phyloP scores from a whole-genome alignment of 352 stramenopile genomes.

The Pythium aquatile region DNA sequence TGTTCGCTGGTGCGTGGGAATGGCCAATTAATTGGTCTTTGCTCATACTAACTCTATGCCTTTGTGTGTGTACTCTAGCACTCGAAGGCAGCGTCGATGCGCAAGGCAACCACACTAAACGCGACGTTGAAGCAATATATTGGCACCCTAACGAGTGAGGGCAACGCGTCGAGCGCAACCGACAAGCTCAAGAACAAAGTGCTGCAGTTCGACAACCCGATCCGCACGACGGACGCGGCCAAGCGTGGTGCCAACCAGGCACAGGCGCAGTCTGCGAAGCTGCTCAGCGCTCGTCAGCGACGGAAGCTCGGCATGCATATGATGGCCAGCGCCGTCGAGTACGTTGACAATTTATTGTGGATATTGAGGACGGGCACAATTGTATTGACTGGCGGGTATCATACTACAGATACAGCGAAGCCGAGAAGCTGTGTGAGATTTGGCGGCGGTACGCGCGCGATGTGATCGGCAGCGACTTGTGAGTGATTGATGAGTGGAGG shows the following conservation, averaged over 20 bases:
- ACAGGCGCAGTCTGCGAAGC: slow-evolving; percentile 48
- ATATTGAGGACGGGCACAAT: not conserved
- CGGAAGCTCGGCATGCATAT: slow-evolving; percentile 55
- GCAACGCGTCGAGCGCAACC: slow-evolving; percentile 23
- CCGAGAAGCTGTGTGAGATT: slow-evolving; percentile 60
- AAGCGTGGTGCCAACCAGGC: slow-evolving; percentile 27
- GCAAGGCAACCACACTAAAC: slow-evolving; percentile 20
- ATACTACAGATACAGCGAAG: slow-evolving; percentile 36
- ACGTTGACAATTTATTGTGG: slow-evolving; percentile 16
- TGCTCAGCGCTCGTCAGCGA: slow-evolving; percentile 63
- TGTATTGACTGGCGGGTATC: no score
- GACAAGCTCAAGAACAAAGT: slow-evolving; percentile 80
- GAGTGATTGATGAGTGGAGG: slow-evolving; percentile 20
- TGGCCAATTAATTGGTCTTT: slow-evolving; percentile 9
- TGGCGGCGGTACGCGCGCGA: slow-evolving; percentile 63
- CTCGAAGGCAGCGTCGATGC: slow-evolving; percentile 12
- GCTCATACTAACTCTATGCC: no score
- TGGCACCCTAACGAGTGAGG: slow-evolving; percentile 14
- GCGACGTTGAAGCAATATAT: slow-evolving; percentile 45
- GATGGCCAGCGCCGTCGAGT: slow-evolving; percentile 48
- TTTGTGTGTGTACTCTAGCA: slow-evolving; percentile 4
- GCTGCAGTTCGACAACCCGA: slow-evolving; percentile 72
- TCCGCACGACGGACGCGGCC: slow-evolving; percentile 39
- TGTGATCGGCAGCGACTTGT: slow-evolving; percentile 44
- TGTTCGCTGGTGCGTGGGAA: slow-evolving; percentile 51